A percentile compares a stretch with the other conserved stretches of the same genome.
phyloP scores from a whole-genome alignment of 2,329 filamentous ascomycete genomes.

The Aureobasidium sp. region DNA sequence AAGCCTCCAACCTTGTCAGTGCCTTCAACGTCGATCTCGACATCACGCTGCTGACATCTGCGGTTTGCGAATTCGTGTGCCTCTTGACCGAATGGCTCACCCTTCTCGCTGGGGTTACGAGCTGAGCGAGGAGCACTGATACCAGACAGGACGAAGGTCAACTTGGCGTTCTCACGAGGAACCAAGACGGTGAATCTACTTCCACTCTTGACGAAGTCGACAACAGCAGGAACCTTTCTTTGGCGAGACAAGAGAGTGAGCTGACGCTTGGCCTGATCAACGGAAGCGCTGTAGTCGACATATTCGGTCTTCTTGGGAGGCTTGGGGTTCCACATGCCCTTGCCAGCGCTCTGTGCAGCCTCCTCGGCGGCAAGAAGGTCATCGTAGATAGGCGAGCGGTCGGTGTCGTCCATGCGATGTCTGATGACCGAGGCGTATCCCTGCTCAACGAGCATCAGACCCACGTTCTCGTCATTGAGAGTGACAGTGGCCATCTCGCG shows the following conservation, averaged over 20 bases:
- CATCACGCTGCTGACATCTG: slow-evolving; percentile 86
- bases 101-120: slow-evolving; percentile 67
- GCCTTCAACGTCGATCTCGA: slow-evolving; percentile 89
- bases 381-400: slow-evolving; percentile 90
- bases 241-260: slow-evolving; percentile 79
- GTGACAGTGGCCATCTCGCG: slow-evolving; percentile 87
- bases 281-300: slow-evolving; percentile 80
- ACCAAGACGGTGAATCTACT: slow-evolving; percentile 89
- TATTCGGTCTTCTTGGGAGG: slow-evolving; percentile 73
- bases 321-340: slow-evolving; percentile 93
- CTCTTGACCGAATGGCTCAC: slow-evolving; percentile 92
- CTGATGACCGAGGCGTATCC: slow-evolving; percentile 92
- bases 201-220: slow-evolving; percentile 97
- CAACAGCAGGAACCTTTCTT: slow-evolving; percentile 83
- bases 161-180: slow-evolving; percentile 84
- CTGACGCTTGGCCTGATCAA: slow-evolving; percentile 94
- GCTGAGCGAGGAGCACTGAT: slow-evolving; percentile 86
- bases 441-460: slow-evolving; percentile 75
- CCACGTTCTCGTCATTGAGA: slow-evolving; percentile 78
- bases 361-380: slow-evolving; percentile 74
- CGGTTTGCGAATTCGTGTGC: slow-evolving; percentile 85
- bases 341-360: slow-evolving; percentile 73
- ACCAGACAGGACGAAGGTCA: slow-evolving; percentile 89
- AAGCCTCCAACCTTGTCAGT: slow-evolving; percentile 96
- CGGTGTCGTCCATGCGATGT: slow-evolving; percentile 88